phyloP scores from a whole-genome alignment of 2,329 filamentous ascomycete genomes.

The Apiospora rasikravindrae region DNA sequence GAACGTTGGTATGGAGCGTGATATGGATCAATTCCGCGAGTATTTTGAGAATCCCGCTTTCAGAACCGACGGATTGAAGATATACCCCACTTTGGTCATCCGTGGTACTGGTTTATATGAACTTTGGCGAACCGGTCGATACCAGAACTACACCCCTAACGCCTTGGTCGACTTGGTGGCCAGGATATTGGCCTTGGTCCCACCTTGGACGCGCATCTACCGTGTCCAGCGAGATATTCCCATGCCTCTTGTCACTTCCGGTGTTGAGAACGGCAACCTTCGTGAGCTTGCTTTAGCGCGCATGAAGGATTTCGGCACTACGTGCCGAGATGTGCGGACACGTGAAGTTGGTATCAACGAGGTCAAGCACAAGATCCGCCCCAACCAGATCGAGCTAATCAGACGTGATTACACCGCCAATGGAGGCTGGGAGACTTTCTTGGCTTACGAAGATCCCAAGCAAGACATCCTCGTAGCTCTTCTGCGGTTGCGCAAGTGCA shows the following conservation, averaged over 20 bases:
- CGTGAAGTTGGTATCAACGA: slow-evolving; percentile 98
- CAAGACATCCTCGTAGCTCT: slow-evolving; percentile 96
- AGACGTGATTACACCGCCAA: slow-evolving; percentile 94
- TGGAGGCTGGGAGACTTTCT: slow-evolving; percentile 97
- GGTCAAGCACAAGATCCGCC: slow-evolving; percentile 97
- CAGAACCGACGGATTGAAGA: slow-evolving; percentile 95
- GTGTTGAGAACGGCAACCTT: slow-evolving; percentile 96
- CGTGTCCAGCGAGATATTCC: slow-evolving; percentile 98
- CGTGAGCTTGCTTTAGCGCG: slow-evolving; percentile 91
- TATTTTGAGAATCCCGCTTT: slow-evolving; percentile 98
- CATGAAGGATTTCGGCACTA: slow-evolving; percentile 99
- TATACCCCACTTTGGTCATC: slow-evolving; percentile 97
- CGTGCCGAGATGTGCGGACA: slow-evolving; percentile 93
- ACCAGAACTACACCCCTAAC: slow-evolving; percentile 99
- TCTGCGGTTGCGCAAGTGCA: slow-evolving; percentile 88
- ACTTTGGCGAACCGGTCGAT: slow-evolving; percentile 93
- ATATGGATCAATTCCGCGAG: slow-evolving; percentile 94
- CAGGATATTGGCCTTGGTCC: slow-evolving; percentile 91
- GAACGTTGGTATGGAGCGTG: slow-evolving; percentile 97
- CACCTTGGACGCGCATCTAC: slow-evolving; percentile 98
- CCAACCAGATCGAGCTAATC: slow-evolving; percentile 94
- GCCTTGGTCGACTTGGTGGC: slow-evolving; percentile 94
- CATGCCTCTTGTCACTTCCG: slow-evolving; percentile 99
- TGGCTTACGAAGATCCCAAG: slow-evolving; percentile 97
- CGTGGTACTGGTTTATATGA: slow-evolving; percentile 96